Percentiles rank a stretch among this genome's conserved stretches.
Evolutionary conservation across 441 rosid genomes (phyloP).

Genomic region (Populus hybrid): DNA sequence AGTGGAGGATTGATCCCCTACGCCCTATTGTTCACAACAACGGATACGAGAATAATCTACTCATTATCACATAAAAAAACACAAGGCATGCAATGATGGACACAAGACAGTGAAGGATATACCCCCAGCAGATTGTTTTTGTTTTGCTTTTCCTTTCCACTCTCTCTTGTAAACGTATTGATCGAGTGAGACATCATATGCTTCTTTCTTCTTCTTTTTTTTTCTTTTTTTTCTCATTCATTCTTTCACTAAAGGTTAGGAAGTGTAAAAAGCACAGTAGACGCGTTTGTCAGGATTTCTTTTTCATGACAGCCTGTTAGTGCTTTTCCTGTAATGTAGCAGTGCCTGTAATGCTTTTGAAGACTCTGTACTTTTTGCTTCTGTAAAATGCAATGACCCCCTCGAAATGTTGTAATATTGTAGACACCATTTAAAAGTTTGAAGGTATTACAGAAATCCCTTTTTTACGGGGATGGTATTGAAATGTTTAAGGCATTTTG

Average conservation of each 20-base stretch:
- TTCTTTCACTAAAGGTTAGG: background rate
- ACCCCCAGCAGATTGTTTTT: background rate
- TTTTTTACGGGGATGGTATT: too few relatives aligned
- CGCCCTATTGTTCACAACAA: slow-evolving; percentile 57
- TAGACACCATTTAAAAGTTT: too few relatives aligned
- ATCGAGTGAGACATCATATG: background rate
- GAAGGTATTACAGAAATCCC: too few relatives aligned
- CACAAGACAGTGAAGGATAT: background rate
- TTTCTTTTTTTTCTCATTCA: background rate
- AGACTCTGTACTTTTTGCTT: background rate
- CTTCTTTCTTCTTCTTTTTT: background rate
- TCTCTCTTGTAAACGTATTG: background rate
- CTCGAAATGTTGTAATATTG: too few relatives aligned
- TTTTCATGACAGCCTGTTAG: background rate
- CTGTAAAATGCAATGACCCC: too few relatives aligned
- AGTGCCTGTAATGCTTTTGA: background rate
- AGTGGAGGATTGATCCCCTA: slow-evolving; percentile 83
- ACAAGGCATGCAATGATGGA: background rate
- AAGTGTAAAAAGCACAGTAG: background rate
- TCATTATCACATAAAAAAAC: slow-evolving; percentile 39
- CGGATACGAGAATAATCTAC: slow-evolving; percentile 74
- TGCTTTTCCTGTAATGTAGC: background rate
- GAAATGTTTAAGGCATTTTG: too few relatives aligned
- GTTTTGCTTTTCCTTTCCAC: background rate
- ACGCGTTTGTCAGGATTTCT: background rate